phyloP scores from a whole-genome alignment of 345 rosid species.

The Melaleuca alternifolia region DNA sequence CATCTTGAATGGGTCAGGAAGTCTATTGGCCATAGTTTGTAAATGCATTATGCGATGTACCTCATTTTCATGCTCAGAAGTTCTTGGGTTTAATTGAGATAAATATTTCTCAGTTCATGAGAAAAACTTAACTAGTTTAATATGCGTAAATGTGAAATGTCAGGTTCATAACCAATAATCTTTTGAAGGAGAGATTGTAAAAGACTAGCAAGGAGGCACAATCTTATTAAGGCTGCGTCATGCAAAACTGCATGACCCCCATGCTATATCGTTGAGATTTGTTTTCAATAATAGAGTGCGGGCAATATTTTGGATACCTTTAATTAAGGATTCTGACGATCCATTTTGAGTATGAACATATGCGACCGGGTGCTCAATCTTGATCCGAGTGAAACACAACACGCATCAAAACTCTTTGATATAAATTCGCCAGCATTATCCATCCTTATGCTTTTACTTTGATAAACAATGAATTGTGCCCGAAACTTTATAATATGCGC shows the following conservation, averaged over 20 bases:
- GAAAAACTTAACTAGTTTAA: neutral
- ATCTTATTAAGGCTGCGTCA: neutral
- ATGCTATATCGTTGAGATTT: no score
- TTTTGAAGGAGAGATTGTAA: neutral
- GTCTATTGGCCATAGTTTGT: neutral
- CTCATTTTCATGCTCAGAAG: neutral
- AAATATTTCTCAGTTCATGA: neutral
- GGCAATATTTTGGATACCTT: no score
- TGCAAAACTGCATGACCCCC: neutral
- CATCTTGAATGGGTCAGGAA: neutral
- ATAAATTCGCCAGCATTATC: no score
- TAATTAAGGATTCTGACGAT: no score
- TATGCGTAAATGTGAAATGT: no score
- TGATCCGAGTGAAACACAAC: no score
- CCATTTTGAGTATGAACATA: no score
- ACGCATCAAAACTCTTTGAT: no score
- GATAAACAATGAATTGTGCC: neutral
- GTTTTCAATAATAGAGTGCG: no score
- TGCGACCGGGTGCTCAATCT: no score
- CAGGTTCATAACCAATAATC: neutral
- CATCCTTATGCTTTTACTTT: no score
- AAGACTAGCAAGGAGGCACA: neutral
- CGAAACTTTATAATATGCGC: neutral
- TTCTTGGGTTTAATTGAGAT: neutral
- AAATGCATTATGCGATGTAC: neutral